Evolutionary conservation across 2,329 filamentous ascomycete species (phyloP).

Genomic region (Fusarium haematococcum): DNA sequence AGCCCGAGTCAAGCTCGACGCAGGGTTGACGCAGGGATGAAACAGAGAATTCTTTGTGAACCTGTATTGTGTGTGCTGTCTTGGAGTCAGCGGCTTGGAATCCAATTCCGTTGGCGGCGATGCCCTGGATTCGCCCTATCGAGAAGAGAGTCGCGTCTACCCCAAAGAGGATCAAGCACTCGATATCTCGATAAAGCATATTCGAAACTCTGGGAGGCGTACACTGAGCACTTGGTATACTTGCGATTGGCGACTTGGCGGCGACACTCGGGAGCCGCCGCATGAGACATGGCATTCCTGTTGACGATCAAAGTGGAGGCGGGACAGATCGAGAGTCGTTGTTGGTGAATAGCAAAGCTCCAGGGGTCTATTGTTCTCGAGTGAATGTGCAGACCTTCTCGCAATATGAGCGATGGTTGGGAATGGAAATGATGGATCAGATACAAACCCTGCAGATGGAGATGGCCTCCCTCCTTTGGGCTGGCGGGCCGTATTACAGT

Average conservation of each 20-base stretch:
- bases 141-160: not conserved
- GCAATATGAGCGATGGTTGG: not conserved
- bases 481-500: conserved; percentile 13
- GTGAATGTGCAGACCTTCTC: not conserved
- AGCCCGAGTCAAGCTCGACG: conserved; percentile 4
- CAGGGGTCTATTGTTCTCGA: not conserved
- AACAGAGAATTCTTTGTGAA: conserved; percentile 23
- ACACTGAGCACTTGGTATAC: not conserved
- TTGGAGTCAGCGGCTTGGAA: conserved; percentile 15
- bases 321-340: not conserved
- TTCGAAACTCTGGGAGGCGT: not conserved
- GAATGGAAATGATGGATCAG: conserved; percentile 24
- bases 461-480: not conserved
- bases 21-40: conserved; percentile 35
- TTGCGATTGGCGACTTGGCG: conserved; percentile 1
- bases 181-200: not conserved
- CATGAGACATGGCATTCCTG: conserved; percentile 33
- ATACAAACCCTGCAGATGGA: conserved; percentile 25
- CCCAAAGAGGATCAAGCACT: not conserved
- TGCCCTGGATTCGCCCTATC: not conserved
- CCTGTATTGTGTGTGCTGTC: conserved; percentile 20
- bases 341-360: not conserved
- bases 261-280: conserved; percentile 20
- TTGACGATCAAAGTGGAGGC: conserved; percentile 27
- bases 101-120: conserved; percentile 11